These are phyloP conservation scores for Fomitiporia mediterranea DNA, from an alignment of 1,284 basidiomycete species.

Conservation along the genomic window DNA sequence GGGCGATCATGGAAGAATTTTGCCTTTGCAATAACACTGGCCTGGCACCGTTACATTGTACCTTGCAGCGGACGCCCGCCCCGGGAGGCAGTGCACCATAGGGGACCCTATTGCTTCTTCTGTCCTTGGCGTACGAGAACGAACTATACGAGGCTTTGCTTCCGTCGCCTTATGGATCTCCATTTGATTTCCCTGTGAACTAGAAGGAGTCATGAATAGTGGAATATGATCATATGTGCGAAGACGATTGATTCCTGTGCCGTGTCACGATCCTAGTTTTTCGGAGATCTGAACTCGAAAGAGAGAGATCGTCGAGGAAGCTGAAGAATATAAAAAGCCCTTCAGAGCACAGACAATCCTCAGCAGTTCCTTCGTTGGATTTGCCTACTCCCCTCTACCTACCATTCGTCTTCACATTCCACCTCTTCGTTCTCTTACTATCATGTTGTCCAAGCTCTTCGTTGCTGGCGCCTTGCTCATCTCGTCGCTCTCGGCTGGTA, in stretches of 20 bases:
- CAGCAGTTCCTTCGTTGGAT: conserved; percentile 2
- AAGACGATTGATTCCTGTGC: neutral
- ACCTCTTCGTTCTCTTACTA: neutral
- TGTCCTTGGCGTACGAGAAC: too few relatives aligned
- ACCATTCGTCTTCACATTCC: neutral
- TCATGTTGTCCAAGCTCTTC: conserved; percentile 4
- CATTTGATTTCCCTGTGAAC: neutral
- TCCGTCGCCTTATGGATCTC: neutral
- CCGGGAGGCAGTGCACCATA: too few relatives aligned
- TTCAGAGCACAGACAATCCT: neutral
- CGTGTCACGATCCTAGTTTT: neutral
- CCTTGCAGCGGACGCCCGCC: too few relatives aligned
- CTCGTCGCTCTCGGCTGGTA: neutral
- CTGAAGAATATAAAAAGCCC: neutral
- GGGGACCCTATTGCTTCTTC: too few relatives aligned
- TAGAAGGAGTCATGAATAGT: neutral
- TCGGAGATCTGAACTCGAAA: neutral
- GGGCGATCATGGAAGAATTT: neutral
- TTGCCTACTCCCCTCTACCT: neutral
- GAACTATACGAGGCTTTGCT: neutral
- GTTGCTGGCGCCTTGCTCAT: neutral
- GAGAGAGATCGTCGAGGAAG: neutral
- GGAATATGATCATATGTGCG: neutral
- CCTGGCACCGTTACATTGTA: neutral
- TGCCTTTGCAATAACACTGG: conserved; percentile 7